Percentiles rank a stretch among this genome's conserved stretches.
Conservation (phyloP, 108 stramenopile species). For the Licmophora abbreviata region DNA sequence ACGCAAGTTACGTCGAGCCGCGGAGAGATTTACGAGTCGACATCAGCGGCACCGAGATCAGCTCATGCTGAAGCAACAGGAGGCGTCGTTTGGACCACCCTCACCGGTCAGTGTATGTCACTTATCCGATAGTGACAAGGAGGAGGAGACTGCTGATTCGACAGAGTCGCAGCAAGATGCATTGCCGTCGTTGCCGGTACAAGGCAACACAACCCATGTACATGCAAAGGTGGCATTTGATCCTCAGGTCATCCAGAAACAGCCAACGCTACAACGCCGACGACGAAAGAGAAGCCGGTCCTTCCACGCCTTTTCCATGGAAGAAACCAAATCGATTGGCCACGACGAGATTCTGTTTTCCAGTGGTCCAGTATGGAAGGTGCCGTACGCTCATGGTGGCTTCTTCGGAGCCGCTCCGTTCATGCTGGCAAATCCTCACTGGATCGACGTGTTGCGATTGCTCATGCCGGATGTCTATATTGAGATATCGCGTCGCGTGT, state of each 20-base stretch:
- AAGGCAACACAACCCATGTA: constrained; percentile 3
- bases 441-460: constrained; percentile 62
- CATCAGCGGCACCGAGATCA: too few relatives aligned
- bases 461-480: constrained; percentile 86
- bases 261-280: too few relatives aligned
- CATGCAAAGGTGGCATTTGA: too few relatives aligned
- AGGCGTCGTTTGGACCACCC: too few relatives aligned
- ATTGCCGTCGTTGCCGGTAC: too few relatives aligned
- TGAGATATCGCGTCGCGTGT: constrained; percentile 66
- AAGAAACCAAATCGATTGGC: constrained; percentile 44
- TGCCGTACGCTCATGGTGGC: constrained; percentile 83
- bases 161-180: too few relatives aligned
- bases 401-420: constrained; percentile 87
- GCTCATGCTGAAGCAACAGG: too few relatives aligned
- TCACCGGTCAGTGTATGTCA: too few relatives aligned
- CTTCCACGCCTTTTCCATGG: constrained; percentile 20
- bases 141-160: too few relatives aligned
- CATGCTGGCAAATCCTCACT: constrained; percentile 68
- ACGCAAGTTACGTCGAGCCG: constrained; percentile 32
- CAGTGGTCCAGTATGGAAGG: constrained; percentile 43
- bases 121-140: too few relatives aligned
- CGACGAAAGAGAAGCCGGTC: constrained; percentile 1
- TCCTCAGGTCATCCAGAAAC: too few relatives aligned
- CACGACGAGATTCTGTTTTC: constrained; percentile 67
- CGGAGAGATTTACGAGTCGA: constrained; percentile 50